Percentiles rank a stretch among this genome's conserved stretches.
Evolutionary conservation across 2,329 filamentous ascomycete species (phyloP).

Genomic region (Microcyclospora pomicola): DNA sequence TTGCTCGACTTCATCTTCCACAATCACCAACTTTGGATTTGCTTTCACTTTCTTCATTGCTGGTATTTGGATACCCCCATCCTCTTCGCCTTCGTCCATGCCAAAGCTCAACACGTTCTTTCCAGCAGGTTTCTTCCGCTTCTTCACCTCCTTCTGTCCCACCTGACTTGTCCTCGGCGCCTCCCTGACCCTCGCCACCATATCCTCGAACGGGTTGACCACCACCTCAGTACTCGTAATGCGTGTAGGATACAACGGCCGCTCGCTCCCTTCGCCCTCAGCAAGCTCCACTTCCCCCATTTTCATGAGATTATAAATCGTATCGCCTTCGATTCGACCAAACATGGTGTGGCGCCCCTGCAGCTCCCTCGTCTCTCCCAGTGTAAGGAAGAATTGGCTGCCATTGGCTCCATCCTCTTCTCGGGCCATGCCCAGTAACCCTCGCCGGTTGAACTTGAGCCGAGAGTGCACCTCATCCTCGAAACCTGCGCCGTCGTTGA

Average conservation of each 20-base stretch:
- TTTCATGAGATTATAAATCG: conserved; percentile 88
- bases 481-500: conserved; percentile 70
- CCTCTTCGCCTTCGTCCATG: conserved; percentile 48
- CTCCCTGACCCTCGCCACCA: conserved; percentile 54
- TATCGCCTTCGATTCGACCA: conserved; percentile 80
- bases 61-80: conserved; percentile 38
- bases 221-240: conserved; percentile 62
- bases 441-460: conserved; percentile 82
- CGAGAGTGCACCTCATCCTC: conserved; percentile 85
- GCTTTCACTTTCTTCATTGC: conserved; percentile 65
- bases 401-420: conserved; percentile 64
- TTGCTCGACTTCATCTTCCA: conserved; percentile 17
- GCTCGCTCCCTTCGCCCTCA: conserved; percentile 54
- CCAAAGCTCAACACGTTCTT: conserved; percentile 70
- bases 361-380: conserved; percentile 70
- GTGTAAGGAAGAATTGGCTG: conserved; percentile 93
- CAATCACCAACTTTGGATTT: conserved; percentile 56
- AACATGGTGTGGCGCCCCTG: conserved; percentile 88
- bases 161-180: conserved; percentile 37
- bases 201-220: conserved; percentile 70
- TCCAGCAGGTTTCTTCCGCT: conserved; percentile 54
- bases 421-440: conserved; percentile 92
- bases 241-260: conserved; percentile 73
- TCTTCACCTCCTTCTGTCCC: conserved; percentile 40
- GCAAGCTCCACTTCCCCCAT: conserved; percentile 80